phyloP scores from a whole-genome alignment of 495 filamentous ascomycete species.

The Thermochaetoides thermophila region DNA sequence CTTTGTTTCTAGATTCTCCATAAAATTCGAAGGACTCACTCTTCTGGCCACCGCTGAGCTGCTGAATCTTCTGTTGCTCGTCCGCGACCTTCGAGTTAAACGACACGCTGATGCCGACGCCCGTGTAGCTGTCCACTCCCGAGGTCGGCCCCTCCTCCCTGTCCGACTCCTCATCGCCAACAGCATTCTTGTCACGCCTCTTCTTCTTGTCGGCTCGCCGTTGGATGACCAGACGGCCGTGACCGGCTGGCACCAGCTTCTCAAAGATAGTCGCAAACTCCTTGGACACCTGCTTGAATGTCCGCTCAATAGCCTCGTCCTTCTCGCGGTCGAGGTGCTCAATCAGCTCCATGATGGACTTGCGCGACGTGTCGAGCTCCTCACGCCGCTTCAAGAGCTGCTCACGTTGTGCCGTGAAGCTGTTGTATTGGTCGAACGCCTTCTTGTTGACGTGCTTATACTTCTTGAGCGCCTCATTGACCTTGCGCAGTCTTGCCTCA shows the following conservation, averaged over 20 bases:
- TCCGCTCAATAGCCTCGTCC: constrained; percentile 90
- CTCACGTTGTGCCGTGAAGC: constrained; percentile 83
- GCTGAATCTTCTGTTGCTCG: constrained; percentile 94
- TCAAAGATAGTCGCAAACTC: constrained; percentile 90
- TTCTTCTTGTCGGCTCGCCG: constrained; percentile 61
- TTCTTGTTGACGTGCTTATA: constrained; percentile 99
- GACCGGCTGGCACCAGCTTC: constrained; percentile 84
- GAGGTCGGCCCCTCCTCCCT: constrained; percentile 47
- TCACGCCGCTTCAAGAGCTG: constrained; percentile 62
- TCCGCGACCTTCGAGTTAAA: constrained; percentile 95
- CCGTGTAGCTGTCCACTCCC: constrained; percentile 88
- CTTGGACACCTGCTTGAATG: constrained; percentile 90
- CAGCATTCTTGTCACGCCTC: constrained; percentile 24
- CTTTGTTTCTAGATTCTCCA: too few species aligned
- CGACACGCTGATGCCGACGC: constrained; percentile 93
- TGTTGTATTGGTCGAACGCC: constrained; percentile 96
- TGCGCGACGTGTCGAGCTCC: constrained; percentile 71
- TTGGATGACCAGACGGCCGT: constrained; percentile 85
- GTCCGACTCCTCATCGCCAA: constrained; percentile 51
- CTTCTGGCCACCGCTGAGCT: constrained; percentile 95
- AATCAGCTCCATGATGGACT: constrained; percentile 81
- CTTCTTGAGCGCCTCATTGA: constrained; percentile 88
- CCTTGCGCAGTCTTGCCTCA: constrained; percentile 75
- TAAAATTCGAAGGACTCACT: constrained; percentile 58
- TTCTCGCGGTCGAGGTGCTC: constrained; percentile 85